Evolutionary conservation across 2,329 filamentous ascomycete genomes (phyloP), one percentile per base, ranked within the genome.

Genomic region (Cercospora canescens): DNA sequence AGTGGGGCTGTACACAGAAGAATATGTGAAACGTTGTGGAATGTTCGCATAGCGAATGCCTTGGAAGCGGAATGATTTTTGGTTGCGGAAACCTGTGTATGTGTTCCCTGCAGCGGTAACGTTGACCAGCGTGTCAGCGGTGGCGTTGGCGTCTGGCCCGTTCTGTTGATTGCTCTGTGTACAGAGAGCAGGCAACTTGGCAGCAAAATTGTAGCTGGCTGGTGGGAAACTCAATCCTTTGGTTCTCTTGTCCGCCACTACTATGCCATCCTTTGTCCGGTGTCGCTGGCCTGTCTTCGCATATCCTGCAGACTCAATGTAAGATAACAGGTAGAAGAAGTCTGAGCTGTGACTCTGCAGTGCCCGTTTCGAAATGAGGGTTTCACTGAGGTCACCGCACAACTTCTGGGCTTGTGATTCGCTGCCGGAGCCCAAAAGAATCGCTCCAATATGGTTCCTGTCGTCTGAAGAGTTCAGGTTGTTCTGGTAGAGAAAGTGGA

Each of bases 401-500:
- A 81, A 82, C 35, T 77, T 73, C 0, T 74, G 73, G 28, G 79
- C 83, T 56, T 77, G 74, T 18, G 74, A 71, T 41, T 77, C 76
- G 6, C 75, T 70, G 57, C 81, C 74, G 3, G 80, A 75, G 62
- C 84, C 84, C 48, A 86, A 75, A 7, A 86, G 73, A 50, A 86
- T 80, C 3, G 84, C 84, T 11, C 83, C 81, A 18, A 84, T 76
- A 70, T 86, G 84, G 67, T 86, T 85, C 28, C 73, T 76, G 74
- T 86, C 82, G 67, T 87, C 84, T 0, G 82, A 82, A 7, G 76
- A 78, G 70, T 87, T 87, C 26, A 86, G 76, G 45, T 86, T 86
- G 74, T 86, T 86, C 70, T 86, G 84, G 66, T 83, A 86, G 8
- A 86, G 72, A 6, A 86, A 75, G 0, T 41, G 59, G 9, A 61